A percentile compares a stretch with the other conserved stretches of the same genome.
These are phyloP conservation scores for Aureobasidium sp. DNA, from an alignment of 2,329 filamentous ascomycete species.

Conservation along the genomic window DNA sequence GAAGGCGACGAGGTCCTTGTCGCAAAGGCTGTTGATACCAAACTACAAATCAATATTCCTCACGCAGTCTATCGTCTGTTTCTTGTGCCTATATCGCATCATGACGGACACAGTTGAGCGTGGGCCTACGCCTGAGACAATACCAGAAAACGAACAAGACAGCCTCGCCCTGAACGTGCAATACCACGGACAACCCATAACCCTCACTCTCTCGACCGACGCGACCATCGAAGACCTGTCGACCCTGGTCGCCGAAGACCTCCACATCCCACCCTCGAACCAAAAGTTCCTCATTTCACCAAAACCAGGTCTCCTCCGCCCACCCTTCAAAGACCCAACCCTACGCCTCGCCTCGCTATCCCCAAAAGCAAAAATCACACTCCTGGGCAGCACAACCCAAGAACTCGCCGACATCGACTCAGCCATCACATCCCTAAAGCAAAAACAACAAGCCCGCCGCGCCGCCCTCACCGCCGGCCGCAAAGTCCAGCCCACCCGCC, in stretches of 20 bases:
- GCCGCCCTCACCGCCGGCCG: slow-evolving; percentile 35
- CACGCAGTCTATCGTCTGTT: neutral
- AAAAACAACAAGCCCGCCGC: slow-evolving; percentile 38
- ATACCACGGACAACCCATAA: slow-evolving; percentile 48
- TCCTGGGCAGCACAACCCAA: slow-evolving; percentile 57
- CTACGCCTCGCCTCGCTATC: slow-evolving; percentile 45
- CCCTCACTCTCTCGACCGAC: slow-evolving; percentile 38
- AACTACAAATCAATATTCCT: neutral
- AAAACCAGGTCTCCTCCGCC: slow-evolving; percentile 58
- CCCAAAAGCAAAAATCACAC: slow-evolving; percentile 52
- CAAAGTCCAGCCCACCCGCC: slow-evolving; percentile 26
- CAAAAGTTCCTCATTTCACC: slow-evolving; percentile 62
- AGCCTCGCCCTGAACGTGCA: slow-evolving; percentile 43
- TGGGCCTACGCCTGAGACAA: neutral
- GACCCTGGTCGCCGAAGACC: slow-evolving; percentile 46
- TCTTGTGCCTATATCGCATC: neutral
- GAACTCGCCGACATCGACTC: slow-evolving; percentile 51
- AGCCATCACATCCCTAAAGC: slow-evolving; percentile 44
- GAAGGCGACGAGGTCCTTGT: neutral
- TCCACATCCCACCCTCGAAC: slow-evolving; percentile 55
- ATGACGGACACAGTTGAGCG: neutral
- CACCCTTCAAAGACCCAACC: slow-evolving; percentile 54
- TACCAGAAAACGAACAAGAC: slow-evolving; percentile 3
- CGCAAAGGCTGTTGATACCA: neutral
- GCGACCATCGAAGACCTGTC: slow-evolving; percentile 55